phyloP scores from a whole-genome alignment of 2,329 filamentous ascomycete species.

The Colletotrichum magnum region DNA sequence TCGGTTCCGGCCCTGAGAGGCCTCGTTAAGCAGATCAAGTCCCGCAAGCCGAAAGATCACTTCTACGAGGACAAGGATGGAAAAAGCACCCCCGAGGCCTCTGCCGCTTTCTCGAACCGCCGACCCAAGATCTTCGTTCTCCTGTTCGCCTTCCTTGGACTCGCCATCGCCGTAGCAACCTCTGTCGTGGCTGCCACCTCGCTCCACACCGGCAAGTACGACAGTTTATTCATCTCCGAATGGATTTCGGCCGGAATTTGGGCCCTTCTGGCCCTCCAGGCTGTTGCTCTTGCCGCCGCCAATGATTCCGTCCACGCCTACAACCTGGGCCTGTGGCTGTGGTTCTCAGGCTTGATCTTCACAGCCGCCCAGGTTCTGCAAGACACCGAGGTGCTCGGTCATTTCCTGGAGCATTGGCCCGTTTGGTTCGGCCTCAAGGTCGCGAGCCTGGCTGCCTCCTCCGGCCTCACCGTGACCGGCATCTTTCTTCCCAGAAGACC shows the following conservation, averaged over 20 bases:
- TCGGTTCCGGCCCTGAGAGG: slow-evolving; percentile 55
- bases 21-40: slow-evolving; percentile 52
- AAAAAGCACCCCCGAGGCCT: slow-evolving; percentile 73
- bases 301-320: slow-evolving; percentile 67
- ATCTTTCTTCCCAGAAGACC: slow-evolving; percentile 76
- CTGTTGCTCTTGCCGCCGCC: slow-evolving; percentile 62
- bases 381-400: slow-evolving; percentile 55
- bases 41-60: slow-evolving; percentile 54
- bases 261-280: slow-evolving; percentile 67
- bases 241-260: slow-evolving; percentile 74
- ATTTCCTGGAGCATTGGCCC: slow-evolving; percentile 50
- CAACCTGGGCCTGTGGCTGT: slow-evolving; percentile 66
- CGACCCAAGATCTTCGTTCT: slow-evolving; percentile 69
- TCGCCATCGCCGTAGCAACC: slow-evolving; percentile 68
- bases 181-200: slow-evolving; percentile 65
- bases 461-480: slow-evolving; percentile 63
- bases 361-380: slow-evolving; percentile 61
- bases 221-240: slow-evolving; percentile 64
- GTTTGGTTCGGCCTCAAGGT: slow-evolving; percentile 61
- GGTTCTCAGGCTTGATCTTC: slow-evolving; percentile 62
- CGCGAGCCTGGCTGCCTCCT: slow-evolving; percentile 59
- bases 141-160: slow-evolving; percentile 67
- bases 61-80: slow-evolving; percentile 80
- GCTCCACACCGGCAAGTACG: slow-evolving; percentile 33
- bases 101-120: slow-evolving; percentile 73